These are phyloP conservation scores for Endocarpon pusillum DNA, from an alignment of 495 filamentous ascomycete species.

Conservation along the genomic window DNA sequence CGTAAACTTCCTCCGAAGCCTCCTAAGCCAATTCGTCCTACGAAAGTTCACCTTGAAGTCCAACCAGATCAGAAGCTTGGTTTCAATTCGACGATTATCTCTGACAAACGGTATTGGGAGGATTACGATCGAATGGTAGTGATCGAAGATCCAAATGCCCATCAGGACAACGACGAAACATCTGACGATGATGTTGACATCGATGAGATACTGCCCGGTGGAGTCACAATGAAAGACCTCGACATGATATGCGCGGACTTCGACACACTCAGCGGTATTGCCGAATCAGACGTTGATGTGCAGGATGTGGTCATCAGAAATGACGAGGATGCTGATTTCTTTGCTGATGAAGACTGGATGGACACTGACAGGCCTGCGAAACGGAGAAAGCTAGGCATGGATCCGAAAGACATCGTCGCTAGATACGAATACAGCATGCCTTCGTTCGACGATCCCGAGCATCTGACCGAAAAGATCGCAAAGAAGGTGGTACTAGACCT, in stretches of 20 bases:
- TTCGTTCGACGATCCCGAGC: constrained; percentile 41
- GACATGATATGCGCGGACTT: constrained; percentile 70
- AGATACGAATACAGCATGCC: constrained; percentile 30
- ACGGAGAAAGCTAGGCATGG: constrained; percentile 28
- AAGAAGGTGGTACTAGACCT: constrained; percentile 71
- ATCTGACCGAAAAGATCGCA: constrained; percentile 46
- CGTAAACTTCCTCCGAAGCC: constrained; percentile 52
- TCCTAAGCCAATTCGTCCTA: constrained; percentile 66
- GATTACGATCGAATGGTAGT: constrained; percentile 42
- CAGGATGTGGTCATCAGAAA: constrained; percentile 3
- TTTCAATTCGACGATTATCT: constrained; percentile 50
- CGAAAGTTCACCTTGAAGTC: constrained; percentile 74
- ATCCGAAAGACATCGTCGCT: constrained; percentile 25
- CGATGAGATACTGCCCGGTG: constrained; percentile 33
- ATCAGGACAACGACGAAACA: constrained; percentile 40
- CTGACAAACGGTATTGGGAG: constrained; percentile 36
- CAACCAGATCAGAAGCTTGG: constrained; percentile 61
- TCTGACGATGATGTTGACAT: constrained; percentile 41
- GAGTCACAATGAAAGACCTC: constrained; percentile 56
- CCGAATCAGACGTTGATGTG: constrained; percentile 16
- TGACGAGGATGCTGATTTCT: constrained; percentile 6
- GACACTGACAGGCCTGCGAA: constrained; percentile 30
- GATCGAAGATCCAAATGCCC: constrained; percentile 28
- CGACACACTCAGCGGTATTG: constrained; percentile 39
- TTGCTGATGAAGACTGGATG: constrained; percentile 20